Base-by-base conservation (phyloP, 163 green algal species). In the Scenedesmus sp. region DNA sequence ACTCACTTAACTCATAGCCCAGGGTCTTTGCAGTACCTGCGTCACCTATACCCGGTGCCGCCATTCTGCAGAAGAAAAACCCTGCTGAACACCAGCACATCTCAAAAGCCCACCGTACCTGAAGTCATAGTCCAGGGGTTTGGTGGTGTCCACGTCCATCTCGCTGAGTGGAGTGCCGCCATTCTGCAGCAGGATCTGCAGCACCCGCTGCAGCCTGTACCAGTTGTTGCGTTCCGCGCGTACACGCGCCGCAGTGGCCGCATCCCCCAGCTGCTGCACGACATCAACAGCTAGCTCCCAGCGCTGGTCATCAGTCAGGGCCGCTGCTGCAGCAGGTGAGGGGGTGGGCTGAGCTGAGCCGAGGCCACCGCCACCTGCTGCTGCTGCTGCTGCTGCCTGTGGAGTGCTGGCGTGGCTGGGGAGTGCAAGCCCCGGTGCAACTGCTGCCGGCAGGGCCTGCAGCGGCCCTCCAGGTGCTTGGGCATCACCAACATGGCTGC, bases 141-240 rank as follows among this genome's bases (percentile, higher is more conserved):
- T 81, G 6, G 82, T 56, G 0, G 72, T 91, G 85, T 94, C 79
- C 15, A 93, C 61, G 30, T 94, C 93, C 20, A 94, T 49, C 65
- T 93, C 89, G 43, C 78, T 82, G 53, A 95, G 86, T 18, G 83
- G 89, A 53, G 56, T 87, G 51, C 87, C 80, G 4, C 95, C 95
- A 16, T 94, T 96, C 86, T 97, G 92, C 85, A 91, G 86, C 88
- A 99, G 83, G 43, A 99, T 97, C 93, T 98, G 95, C 42, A 99
- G 91, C 70, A 90, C 85, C 3, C 98, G 87, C 89, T 94, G 90
- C 90, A 99, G 93, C 10, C 98, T 94, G 94, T 99, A 99, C 89
- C 95, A 98, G 93, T 99, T 99, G 95, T 99, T 99, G 24, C 90
- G 90, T 91, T 98, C 97, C 26, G 30, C 81, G 0, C 70, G 78